Conservation (phyloP, 805 yeast genomes). For the Wickerhamiella kurtzmanii region DNA sequence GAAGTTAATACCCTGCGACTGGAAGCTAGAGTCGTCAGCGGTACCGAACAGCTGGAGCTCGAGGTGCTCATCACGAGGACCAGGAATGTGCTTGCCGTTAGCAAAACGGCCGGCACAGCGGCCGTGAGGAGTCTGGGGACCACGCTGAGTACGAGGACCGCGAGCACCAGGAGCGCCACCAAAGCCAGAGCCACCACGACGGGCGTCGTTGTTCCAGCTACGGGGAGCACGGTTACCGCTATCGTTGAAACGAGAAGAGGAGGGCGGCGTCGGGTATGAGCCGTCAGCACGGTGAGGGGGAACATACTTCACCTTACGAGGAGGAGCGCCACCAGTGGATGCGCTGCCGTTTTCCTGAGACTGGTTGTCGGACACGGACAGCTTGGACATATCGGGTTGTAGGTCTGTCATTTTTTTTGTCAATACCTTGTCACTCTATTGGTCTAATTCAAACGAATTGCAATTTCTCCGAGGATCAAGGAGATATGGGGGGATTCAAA, state of each 20-base stretch:
- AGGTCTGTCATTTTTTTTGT: neutral
- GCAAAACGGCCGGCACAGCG: slow-evolving; percentile 51
- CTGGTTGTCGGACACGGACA: neutral
- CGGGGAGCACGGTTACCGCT: slow-evolving; percentile 24
- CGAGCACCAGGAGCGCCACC: slow-evolving; percentile 24
- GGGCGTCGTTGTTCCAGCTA: slow-evolving; percentile 22
- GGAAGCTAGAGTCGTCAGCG: slow-evolving; percentile 55
- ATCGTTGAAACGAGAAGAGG: slow-evolving; percentile 18
- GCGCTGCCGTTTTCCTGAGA: slow-evolving; percentile 1
- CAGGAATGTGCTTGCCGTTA: slow-evolving; percentile 80
- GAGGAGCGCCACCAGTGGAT: too few relatives aligned
- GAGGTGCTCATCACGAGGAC: slow-evolving; percentile 50
- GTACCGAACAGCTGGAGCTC: slow-evolving; percentile 80
- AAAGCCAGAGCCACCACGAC: slow-evolving; percentile 24
- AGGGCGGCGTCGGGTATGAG: slow-evolving; percentile 16
- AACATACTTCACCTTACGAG: slow-evolving; percentile 30
- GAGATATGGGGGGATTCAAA: too few relatives aligned
- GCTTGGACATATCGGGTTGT: neutral
- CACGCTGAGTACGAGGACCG: slow-evolving; percentile 32
- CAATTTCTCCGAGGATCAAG: too few relatives aligned
- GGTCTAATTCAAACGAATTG: too few relatives aligned
- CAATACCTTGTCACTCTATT: neutral
- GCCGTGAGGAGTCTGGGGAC: slow-evolving; percentile 14
- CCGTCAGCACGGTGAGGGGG: slow-evolving; percentile 37
- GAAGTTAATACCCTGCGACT: slow-evolving; percentile 93